Conservation (phyloP, 495 filamentous ascomycete genomes). For the Evansstolkia leycettana region DNA sequence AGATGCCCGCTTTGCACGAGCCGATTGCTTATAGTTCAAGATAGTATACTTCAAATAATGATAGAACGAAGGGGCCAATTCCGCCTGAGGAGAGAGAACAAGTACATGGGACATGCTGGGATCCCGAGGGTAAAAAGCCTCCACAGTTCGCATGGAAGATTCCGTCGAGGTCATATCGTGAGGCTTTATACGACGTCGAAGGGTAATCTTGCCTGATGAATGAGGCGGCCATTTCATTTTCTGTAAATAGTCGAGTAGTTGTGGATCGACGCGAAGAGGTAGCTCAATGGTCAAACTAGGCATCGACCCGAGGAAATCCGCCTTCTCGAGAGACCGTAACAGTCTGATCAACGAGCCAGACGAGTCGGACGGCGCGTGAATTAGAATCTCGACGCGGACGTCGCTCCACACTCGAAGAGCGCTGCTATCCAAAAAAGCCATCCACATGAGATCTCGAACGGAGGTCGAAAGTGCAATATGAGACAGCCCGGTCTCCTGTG, state of each 20-base stretch:
- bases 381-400: slow-evolving; percentile 59
- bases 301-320: slow-evolving; percentile 56
- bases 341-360: slow-evolving; percentile 63
- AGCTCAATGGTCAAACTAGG: slow-evolving; percentile 75
- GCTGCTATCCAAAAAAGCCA: slow-evolving; percentile 58
- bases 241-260: slow-evolving; percentile 47
- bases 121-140: slow-evolving; percentile 67
- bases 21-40: slow-evolving; percentile 63
- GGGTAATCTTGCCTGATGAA: slow-evolving; percentile 34
- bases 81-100: slow-evolving; percentile 60
- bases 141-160: slow-evolving; percentile 56
- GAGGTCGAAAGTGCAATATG: slow-evolving; percentile 58
- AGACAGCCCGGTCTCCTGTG: slow-evolving; percentile 27
- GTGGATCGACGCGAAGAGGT: slow-evolving; percentile 48
- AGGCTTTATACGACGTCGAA: slow-evolving; percentile 58
- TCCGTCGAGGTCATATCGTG: slow-evolving; percentile 44
- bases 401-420: slow-evolving; percentile 71
- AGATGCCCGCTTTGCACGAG: slow-evolving; percentile 25
- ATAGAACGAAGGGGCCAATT: slow-evolving; percentile 63
- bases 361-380: slow-evolving; percentile 55
- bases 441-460: slow-evolving; percentile 55
- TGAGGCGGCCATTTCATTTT: slow-evolving; percentile 52
- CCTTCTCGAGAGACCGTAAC: slow-evolving; percentile 55
- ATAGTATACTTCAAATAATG: slow-evolving; percentile 69
- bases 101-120: slow-evolving; percentile 55